Percentiles rank a stretch among this genome's conserved stretches.
Conservation (phyloP, 78 protist genomes). For the Isochrysis galbana region DNA sequence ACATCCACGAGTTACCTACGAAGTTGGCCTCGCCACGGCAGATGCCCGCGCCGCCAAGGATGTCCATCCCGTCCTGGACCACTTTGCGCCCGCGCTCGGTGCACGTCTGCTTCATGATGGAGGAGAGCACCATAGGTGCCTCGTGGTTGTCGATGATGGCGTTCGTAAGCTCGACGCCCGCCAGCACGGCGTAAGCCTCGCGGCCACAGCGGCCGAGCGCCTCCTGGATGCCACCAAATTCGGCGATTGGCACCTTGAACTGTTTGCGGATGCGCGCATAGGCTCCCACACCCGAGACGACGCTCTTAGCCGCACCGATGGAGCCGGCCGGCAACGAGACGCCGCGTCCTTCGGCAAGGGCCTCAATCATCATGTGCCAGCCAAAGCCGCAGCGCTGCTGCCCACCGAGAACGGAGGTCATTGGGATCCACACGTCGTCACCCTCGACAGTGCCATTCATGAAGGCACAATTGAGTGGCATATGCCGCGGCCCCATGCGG, state of each 20-base stretch:
- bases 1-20: slow-evolving; percentile 32
- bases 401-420: slow-evolving; percentile 52
- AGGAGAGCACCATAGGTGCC: slow-evolving; percentile 51
- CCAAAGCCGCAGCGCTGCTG: slow-evolving; percentile 52
- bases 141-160: slow-evolving; percentile 40
- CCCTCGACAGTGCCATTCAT: slow-evolving; percentile 61
- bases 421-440: slow-evolving; percentile 54
- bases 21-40: slow-evolving; percentile 31
- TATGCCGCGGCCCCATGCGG: slow-evolving; percentile 47
- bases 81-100: slow-evolving; percentile 31
- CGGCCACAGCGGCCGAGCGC: slow-evolving; percentile 34
- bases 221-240: slow-evolving; percentile 62
- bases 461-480: slow-evolving; percentile 35
- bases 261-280: slow-evolving; percentile 66
- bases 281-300: slow-evolving; percentile 38
- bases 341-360: slow-evolving; percentile 57
- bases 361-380: slow-evolving; percentile 61
- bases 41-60: slow-evolving; percentile 56
- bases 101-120: slow-evolving; percentile 55
- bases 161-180: slow-evolving; percentile 18
- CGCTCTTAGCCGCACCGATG: slow-evolving; percentile 6
- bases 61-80: slow-evolving; percentile 52
- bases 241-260: slow-evolving; percentile 62
- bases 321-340: slow-evolving; percentile 47
- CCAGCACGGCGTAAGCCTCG: slow-evolving; percentile 24